Base-by-base conservation (phyloP, 164 flowering plant species). In the Vitis cinerea region DNA sequence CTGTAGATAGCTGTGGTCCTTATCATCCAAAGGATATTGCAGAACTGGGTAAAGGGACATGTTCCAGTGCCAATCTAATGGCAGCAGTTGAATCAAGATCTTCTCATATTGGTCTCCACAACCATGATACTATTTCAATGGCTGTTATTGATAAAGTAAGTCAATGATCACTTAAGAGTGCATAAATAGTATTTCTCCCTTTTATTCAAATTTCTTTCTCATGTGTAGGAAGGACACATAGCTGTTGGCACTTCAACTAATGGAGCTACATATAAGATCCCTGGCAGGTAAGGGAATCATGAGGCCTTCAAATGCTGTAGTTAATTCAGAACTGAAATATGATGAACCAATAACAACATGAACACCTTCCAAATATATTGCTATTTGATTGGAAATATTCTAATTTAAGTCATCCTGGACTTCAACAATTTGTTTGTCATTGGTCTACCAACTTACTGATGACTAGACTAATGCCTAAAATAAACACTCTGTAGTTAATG, bases 181-280 rank as follows among this genome's bases (percentile, higher is more conserved):
- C 70, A n/a, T 19, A 19, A 19, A 54, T 65, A 16, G 31, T 10
- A 2, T 50, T 53, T 55, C 15, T 59, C 14, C 9, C 2, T 2
- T 9, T 19, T 63, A 63, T 54, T 16, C 50, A 5, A 19, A 67
- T 55, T 53, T 51, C 29, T 50, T 10, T 62, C 14, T 60, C 3
- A 1, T 67, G 13, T 71, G 66, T 74, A 94, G 99, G 83, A 65
- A 80, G 96, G 99, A 69, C 84, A 84, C 69, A 81, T 94, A 62
- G 99, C 97, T 30, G 99, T 91, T 67, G 97, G 99, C 61, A 94
- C 98, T 66, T 94, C 98, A 63, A 94, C 99, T 17, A 94, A 94
- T 85, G 99, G 99, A 44, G 99, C 99, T 57, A 88, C 93, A 10
- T 94, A 84, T 71, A 92, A 94, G 44, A 31, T 31, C 44, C 44